A percentile compares a stretch with the other conserved stretches of the same genome.
phyloP scores from a whole-genome alignment of 2,329 filamentous ascomycete species.

The Fusarium sp. region DNA sequence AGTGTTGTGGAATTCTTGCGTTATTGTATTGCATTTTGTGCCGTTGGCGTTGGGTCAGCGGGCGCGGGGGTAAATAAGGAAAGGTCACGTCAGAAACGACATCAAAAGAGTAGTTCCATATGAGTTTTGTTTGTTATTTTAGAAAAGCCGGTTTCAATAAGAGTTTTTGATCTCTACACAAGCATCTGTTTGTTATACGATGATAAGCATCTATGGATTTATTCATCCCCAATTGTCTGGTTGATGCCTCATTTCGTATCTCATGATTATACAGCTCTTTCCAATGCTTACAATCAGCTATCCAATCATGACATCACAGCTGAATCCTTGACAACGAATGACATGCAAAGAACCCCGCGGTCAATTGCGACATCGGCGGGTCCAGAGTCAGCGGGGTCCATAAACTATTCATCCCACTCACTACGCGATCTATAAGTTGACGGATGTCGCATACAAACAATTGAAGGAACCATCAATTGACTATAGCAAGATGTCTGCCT shows the following conservation, averaged over 20 bases:
- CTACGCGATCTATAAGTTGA: not conserved
- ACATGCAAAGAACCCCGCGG: conserved; percentile 34
- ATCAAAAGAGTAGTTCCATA: conserved; percentile 30
- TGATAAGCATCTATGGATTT: not conserved
- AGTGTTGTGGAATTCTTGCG: conserved; percentile 33
- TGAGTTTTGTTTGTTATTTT: not conserved
- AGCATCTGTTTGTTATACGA: not conserved
- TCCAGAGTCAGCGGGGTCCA: conserved; percentile 15
- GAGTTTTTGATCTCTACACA: conserved; percentile 24
- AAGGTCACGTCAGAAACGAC: conserved; percentile 15
- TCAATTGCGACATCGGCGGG: conserved; percentile 41
- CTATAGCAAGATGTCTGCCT: conserved; percentile 61
- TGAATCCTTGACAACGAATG: conserved; percentile 29
- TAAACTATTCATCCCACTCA: not conserved
- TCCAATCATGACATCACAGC: conserved; percentile 35
- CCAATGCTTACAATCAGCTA: not conserved
- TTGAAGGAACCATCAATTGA: too few species aligned
- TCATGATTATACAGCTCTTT: not conserved
- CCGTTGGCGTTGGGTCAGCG: conserved; percentile 43
- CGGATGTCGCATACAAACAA: too few species aligned
- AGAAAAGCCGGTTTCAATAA: conserved; percentile 4
- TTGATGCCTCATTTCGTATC: too few species aligned
- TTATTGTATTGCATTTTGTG: conserved; percentile 42
- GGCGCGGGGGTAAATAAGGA: conserved; percentile 34
- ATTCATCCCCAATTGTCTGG: not conserved